Percentiles rank a stretch among this genome's conserved stretches.
Evolutionary conservation across 495 filamentous ascomycete species (phyloP).

Genomic region (Aspergillus olivimuriae): DNA sequence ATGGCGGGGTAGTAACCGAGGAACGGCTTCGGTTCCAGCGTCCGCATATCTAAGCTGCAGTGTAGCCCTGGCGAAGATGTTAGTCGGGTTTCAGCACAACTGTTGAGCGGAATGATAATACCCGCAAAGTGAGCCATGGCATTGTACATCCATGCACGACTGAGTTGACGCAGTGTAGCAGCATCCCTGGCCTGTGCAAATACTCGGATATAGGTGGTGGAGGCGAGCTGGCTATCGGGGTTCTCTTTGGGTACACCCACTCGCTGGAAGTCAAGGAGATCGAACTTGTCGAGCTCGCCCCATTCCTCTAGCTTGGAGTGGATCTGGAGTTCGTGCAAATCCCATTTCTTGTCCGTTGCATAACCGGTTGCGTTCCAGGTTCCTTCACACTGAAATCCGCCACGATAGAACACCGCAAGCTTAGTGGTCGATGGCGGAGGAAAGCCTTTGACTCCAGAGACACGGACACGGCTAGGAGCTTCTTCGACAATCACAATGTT

Average conservation of each 20-base stretch:
- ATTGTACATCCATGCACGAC: background rate
- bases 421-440: conserved; percentile 52
- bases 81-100: background rate
- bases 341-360: conserved; percentile 34
- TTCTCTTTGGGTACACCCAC: background rate
- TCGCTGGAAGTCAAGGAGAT: background rate
- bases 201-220: background rate
- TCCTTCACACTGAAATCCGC: conserved; percentile 40
- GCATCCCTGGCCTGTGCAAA: background rate
- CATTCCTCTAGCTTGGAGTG: conserved; percentile 4
- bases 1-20: conserved; percentile 13
- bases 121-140: background rate
- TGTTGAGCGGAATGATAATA: no score
- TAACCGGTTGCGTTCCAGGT: conserved; percentile 37
- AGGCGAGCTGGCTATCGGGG: background rate
- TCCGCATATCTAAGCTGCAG: conserved; percentile 10
- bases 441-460: conserved; percentile 36
- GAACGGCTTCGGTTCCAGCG: conserved; percentile 12
- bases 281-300: background rate
- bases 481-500: conserved; percentile 31
- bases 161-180: background rate
- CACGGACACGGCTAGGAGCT: conserved; percentile 17
- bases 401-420: conserved; percentile 42
- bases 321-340: conserved; percentile 35
- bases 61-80: background rate